phyloP scores from a whole-genome alignment of 768 basidiomycete species.

The Phylloporus scabripes region DNA sequence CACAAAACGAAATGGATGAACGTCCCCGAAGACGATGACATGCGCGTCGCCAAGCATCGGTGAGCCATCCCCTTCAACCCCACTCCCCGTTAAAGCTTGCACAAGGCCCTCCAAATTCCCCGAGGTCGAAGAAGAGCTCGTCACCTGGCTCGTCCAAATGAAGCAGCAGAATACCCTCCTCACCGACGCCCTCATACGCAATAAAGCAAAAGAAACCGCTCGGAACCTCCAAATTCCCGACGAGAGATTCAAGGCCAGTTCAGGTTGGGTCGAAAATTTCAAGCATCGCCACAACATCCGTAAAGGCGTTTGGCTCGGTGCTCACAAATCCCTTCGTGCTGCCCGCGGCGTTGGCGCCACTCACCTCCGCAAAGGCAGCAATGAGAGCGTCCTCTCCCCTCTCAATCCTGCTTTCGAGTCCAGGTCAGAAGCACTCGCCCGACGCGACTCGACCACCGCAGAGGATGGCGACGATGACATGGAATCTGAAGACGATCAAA shows the following conservation, averaged over 20 bases:
- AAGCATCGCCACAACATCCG: conserved; percentile 77
- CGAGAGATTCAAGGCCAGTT: conserved; percentile 85
- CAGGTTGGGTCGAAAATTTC: conserved; percentile 91
- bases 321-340: conserved; percentile 32
- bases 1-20: conserved; percentile 78
- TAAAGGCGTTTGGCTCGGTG: conserved; percentile 52
- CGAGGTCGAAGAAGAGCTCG: conserved; percentile 61
- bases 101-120: conserved; percentile 76
- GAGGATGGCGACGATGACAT: conserved; percentile 34
- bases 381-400: conserved; percentile 33
- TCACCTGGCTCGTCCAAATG: conserved; percentile 55
- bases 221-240: conserved; percentile 48
- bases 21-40: conserved; percentile 52
- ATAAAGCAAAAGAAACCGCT: conserved; percentile 65
- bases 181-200: conserved; percentile 59
- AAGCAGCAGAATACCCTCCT: conserved; percentile 44
- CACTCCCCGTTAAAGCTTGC: conserved; percentile 5
- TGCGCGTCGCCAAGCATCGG: conserved; percentile 67
- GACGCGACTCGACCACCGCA: conserved; percentile 24
- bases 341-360: conserved; percentile 28
- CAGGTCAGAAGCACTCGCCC: conserved; percentile 25
- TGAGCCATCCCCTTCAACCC: conserved; percentile 25
- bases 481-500: conserved; percentile 33
- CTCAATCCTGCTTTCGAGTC: conserved; percentile 37
- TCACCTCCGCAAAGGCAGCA: conserved; percentile 35